Percentiles rank a stretch among this genome's conserved stretches.
These are phyloP conservation scores for Xylaria curta DNA, from an alignment of 495 filamentous ascomycete species.

Conservation along the genomic window DNA sequence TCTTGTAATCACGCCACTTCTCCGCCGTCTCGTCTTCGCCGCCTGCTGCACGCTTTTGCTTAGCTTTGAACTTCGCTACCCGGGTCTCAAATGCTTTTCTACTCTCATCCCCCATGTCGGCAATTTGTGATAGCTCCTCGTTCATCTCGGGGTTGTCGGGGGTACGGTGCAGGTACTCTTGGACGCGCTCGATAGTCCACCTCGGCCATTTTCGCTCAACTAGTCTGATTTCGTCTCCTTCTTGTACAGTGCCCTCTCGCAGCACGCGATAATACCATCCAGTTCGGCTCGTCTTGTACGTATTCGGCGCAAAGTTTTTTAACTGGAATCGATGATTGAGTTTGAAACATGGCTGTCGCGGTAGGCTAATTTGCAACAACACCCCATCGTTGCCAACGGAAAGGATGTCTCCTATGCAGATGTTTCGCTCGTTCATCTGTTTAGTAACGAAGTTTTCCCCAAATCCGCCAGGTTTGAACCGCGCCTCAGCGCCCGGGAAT, in stretches of 20 bases:
- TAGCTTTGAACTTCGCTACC: conserved; percentile 43
- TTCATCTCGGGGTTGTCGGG: conserved; percentile 51
- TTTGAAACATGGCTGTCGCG: conserved; percentile 63
- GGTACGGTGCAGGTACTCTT: conserved; percentile 60
- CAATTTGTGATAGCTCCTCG: conserved; percentile 51
- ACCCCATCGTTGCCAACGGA: conserved; percentile 48
- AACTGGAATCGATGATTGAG: conserved; percentile 63
- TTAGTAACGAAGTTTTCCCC: conserved; percentile 63
- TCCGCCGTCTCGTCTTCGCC: conserved; percentile 35
- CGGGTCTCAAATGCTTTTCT: conserved; percentile 47
- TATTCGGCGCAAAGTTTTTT: conserved; percentile 58
- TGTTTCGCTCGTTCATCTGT: conserved; percentile 60
- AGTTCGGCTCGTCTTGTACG: conserved; percentile 58
- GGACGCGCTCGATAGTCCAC: conserved; percentile 63
- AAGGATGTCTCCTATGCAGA: conserved; percentile 59
- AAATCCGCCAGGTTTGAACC: conserved; percentile 59
- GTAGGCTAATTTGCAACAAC: conserved; percentile 53
- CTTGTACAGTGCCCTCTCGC: conserved; percentile 51
- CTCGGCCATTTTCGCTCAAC: conserved; percentile 51
- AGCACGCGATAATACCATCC: conserved; percentile 65
- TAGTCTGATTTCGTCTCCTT: conserved; percentile 53
- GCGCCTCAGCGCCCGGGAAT: conserved; percentile 47
- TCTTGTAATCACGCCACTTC: conserved; percentile 51
- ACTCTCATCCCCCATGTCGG: conserved; percentile 56
- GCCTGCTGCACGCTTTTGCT: conserved; percentile 41